Evolutionary conservation across 148 eudicot species (phyloP).

Genomic region (Simmondsia chinensis): DNA sequence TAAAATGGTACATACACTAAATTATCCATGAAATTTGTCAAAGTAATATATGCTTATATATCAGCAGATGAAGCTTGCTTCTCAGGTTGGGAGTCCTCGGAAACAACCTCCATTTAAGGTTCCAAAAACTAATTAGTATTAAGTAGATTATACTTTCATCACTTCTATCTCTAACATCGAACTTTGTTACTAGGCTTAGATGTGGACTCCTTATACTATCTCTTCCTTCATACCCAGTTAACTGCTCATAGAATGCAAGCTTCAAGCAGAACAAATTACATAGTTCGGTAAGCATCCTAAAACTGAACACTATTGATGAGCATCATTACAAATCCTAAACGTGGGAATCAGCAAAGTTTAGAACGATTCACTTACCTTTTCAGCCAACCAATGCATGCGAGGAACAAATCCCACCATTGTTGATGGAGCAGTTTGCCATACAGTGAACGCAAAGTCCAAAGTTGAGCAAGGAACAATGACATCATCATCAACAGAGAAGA

Average conservation of each 20-base stretch:
- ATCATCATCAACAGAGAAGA: slow-evolving; percentile 75
- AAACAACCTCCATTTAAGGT: no score
- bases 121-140: no score
- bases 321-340: background rate
- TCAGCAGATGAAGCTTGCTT: no score
- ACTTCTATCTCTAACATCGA: no score
- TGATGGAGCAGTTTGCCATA: slow-evolving; percentile 72
- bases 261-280: no score
- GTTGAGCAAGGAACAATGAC: slow-evolving; percentile 58
- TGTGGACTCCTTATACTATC: no score
- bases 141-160: no score
- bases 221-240: no score
- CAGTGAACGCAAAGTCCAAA: slow-evolving; percentile 63
- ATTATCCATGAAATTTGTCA: background rate
- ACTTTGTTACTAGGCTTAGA: no score
- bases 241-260: no score
- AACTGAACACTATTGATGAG: background rate
- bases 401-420: slow-evolving; percentile 83
- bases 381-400: slow-evolving; percentile 57
- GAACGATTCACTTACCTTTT: slow-evolving; percentile 29
- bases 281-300: background rate
- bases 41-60: background rate
- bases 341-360: background rate
- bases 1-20: background rate
- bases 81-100: no score